Evolutionary conservation across 306 rosid species (phyloP).

Genomic region (Lupinus albus): DNA sequence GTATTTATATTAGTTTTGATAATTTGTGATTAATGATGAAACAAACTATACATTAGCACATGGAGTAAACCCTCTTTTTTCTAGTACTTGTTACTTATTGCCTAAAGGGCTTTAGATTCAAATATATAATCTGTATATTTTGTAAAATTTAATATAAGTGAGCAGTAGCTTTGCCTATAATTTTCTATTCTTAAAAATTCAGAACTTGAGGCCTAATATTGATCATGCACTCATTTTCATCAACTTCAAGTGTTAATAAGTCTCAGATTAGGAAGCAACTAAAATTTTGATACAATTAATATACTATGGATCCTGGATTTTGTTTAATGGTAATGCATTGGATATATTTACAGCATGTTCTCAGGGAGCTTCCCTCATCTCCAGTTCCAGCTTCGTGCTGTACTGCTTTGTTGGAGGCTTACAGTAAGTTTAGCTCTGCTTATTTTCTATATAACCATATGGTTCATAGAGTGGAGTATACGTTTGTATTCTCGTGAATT

Average conservation of each 20-base stretch:
- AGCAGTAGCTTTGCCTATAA: not conserved
- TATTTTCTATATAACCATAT: conserved; percentile 22
- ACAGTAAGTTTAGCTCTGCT: conserved; percentile 65
- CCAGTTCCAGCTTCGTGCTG: conserved; percentile 99
- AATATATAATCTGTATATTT: not conserved
- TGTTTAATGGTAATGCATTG: conserved; percentile 19
- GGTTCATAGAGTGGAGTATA: conserved; percentile 9
- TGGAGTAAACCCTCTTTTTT: not conserved
- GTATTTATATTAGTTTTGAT: conserved; percentile 47
- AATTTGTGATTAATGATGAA: not conserved
- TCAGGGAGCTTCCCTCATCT: conserved; percentile 96
- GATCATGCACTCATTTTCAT: not conserved
- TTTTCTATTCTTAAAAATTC: not conserved
- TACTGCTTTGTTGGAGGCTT: conserved; percentile 95
- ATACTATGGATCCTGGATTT: conserved; percentile 8
- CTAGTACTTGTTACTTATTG: not conserved
- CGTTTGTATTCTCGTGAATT: conserved; percentile 21
- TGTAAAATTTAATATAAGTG: not conserved
- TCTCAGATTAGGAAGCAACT: conserved; percentile 25
- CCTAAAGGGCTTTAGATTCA: not conserved
- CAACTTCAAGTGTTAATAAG: not conserved
- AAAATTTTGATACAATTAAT: conserved; percentile 8
- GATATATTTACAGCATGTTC: conserved; percentile 76
- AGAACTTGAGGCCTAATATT: conserved; percentile 2
- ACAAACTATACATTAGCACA: not conserved